Evolutionary conservation across 1,139 yeast genomes (phyloP).

Genomic region (Lodderomyces jiufengensis): DNA sequence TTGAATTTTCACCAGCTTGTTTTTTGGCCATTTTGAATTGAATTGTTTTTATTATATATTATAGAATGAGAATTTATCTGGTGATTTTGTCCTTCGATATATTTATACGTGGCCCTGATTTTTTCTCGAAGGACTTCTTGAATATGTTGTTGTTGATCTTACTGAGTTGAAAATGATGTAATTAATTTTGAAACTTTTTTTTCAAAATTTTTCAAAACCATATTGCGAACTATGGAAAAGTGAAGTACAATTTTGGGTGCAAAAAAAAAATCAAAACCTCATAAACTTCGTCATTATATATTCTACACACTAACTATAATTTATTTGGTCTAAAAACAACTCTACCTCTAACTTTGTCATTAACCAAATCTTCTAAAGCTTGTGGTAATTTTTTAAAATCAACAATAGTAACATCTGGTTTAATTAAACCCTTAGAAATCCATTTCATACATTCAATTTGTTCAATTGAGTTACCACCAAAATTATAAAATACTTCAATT

Average conservation of each 20-base stretch:
- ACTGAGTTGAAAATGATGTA: too few relatives aligned
- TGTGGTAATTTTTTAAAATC: constrained; percentile 36
- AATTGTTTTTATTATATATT: too few relatives aligned
- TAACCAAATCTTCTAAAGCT: constrained; percentile 30
- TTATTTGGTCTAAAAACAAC: constrained; percentile 38
- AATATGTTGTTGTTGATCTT: too few relatives aligned
- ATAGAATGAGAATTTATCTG: too few relatives aligned
- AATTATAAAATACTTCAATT: constrained; percentile 36
- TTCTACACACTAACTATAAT: constrained; percentile 6
- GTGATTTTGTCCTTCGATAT: too few relatives aligned
- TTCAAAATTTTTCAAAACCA: not conserved
- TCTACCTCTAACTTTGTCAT: constrained; percentile 43
- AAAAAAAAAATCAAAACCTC: not conserved
- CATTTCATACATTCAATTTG: constrained; percentile 44
- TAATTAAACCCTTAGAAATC: constrained; percentile 38
- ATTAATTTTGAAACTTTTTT: not conserved
- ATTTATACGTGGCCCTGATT: too few relatives aligned
- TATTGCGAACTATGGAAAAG: constrained; percentile 7
- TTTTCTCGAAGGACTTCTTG: too few relatives aligned
- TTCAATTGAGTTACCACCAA: constrained; percentile 47
- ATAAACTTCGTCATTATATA: not conserved
- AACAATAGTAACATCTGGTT: constrained; percentile 33
- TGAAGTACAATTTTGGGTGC: constrained; percentile 1
- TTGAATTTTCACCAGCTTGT: constrained; percentile 54
- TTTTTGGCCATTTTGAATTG: constrained; percentile 49